These are phyloP conservation scores for Fusarium concolor DNA, from an alignment of 2,329 filamentous ascomycete species.

Conservation along the genomic window DNA sequence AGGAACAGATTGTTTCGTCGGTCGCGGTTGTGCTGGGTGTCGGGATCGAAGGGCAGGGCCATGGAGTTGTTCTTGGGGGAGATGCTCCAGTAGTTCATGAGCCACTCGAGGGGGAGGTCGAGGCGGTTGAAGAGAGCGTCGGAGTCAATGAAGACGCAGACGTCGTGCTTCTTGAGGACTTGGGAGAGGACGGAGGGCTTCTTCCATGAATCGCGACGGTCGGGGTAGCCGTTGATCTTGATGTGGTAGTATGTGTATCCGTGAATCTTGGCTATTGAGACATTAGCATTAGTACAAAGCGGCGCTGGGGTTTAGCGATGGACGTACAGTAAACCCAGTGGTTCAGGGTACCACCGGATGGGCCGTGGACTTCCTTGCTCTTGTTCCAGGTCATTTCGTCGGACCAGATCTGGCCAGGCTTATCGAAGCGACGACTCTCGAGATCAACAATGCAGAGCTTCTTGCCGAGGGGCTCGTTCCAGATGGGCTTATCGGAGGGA, in stretches of 20 bases:
- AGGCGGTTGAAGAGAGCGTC: slow-evolving; percentile 58
- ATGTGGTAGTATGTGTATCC: slow-evolving; percentile 61
- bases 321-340: slow-evolving; percentile 57
- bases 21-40: slow-evolving; percentile 54
- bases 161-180: slow-evolving; percentile 56
- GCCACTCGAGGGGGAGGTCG: slow-evolving; percentile 60
- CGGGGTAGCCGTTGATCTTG: slow-evolving; percentile 50
- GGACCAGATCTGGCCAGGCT: slow-evolving; percentile 52
- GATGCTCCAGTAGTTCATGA: slow-evolving; percentile 61
- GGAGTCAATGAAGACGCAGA: slow-evolving; percentile 58
- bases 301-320: neutral
- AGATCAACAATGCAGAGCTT: slow-evolving; percentile 59
- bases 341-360: slow-evolving; percentile 57
- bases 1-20: slow-evolving; percentile 56
- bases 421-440: slow-evolving; percentile 55
- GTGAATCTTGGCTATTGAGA: slow-evolving; percentile 55
- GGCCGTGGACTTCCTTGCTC: slow-evolving; percentile 49
- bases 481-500: slow-evolving; percentile 44
- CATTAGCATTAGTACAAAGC: slow-evolving; percentile 35
- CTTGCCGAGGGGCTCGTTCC: slow-evolving; percentile 51
- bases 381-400: slow-evolving; percentile 53
- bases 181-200: slow-evolving; percentile 57
- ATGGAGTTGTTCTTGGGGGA: slow-evolving; percentile 54
- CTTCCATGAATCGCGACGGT: slow-evolving; percentile 60
- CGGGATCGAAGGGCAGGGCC: slow-evolving; percentile 56